A percentile compares a stretch with the other conserved stretches of the same genome.
Evolutionary conservation across 2,329 filamentous ascomycete species (phyloP).

Genomic region (Ceratocystis eucalypticola): DNA sequence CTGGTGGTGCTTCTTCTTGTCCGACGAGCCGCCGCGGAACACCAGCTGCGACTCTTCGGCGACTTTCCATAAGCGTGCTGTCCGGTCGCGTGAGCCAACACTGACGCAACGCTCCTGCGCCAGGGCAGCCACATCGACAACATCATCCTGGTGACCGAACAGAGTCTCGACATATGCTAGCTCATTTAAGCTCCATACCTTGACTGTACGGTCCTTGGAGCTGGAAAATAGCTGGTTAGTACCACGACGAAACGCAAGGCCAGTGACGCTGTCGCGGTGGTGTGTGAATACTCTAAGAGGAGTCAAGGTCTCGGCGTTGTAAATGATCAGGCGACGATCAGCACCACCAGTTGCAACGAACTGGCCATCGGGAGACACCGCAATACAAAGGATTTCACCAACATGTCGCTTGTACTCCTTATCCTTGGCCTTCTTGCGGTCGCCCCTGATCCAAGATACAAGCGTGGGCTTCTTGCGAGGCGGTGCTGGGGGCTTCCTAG

Average conservation of each 20-base stretch:
- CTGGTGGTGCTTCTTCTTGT: slow-evolving; percentile 32
- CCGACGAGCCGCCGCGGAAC: slow-evolving; percentile 68
- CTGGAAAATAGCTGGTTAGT: slow-evolving; percentile 88
- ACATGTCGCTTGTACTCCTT: slow-evolving; percentile 63
- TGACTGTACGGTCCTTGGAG: slow-evolving; percentile 83
- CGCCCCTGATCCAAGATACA: slow-evolving; percentile 49
- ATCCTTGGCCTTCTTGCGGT: slow-evolving; percentile 46
- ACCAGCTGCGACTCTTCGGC: slow-evolving; percentile 90
- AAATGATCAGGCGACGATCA: slow-evolving; percentile 74
- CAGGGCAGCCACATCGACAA: slow-evolving; percentile 70
- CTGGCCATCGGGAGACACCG: slow-evolving; percentile 77
- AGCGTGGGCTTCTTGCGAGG: slow-evolving; percentile 49
- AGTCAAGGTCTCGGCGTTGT: slow-evolving; percentile 66
- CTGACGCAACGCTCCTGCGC: slow-evolving; percentile 80
- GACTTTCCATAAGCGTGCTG: slow-evolving; percentile 89
- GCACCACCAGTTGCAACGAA: slow-evolving; percentile 82
- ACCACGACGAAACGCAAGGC: slow-evolving; percentile 70
- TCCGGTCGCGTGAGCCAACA: slow-evolving; percentile 81
- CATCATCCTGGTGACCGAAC: slow-evolving; percentile 88
- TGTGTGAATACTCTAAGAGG: slow-evolving; percentile 78
- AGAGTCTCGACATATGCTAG: slow-evolving; percentile 90
- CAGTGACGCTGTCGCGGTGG: slow-evolving; percentile 77
- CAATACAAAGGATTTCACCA: slow-evolving; percentile 66
- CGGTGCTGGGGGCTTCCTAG: slow-evolving; percentile 43
- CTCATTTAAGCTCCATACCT: slow-evolving; percentile 87